Percentiles rank a stretch among this genome's conserved stretches.
Evolutionary conservation across 306 rosid genomes (phyloP).

Genomic region (Castanea crenata): DNA sequence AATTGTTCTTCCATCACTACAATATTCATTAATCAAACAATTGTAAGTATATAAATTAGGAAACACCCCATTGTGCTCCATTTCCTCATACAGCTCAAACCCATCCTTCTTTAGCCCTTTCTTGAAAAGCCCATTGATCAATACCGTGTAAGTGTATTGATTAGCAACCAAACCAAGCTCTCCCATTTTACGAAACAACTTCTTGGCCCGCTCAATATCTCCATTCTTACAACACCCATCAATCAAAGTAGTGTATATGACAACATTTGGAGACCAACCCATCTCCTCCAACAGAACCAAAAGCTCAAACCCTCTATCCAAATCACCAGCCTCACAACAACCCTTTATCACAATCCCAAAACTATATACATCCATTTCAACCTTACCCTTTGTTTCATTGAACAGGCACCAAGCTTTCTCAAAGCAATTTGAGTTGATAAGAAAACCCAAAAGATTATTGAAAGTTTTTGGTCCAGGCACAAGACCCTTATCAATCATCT

Average conservation of each 20-base stretch:
- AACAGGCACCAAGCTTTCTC: conserved; percentile 56
- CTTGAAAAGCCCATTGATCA: conserved; percentile 75
- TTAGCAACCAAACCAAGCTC: conserved; percentile 55
- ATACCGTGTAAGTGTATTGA: conserved; percentile 64
- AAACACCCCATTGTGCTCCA: conserved; percentile 51
- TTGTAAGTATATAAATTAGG: conserved; percentile 58
- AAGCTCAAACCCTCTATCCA: conserved; percentile 56
- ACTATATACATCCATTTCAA: conserved; percentile 42
- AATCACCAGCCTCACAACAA: conserved; percentile 29
- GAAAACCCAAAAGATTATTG: conserved; percentile 50
- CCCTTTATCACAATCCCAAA: no score
- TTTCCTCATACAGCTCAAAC: conserved; percentile 60
- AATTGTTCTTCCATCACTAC: conserved; percentile 44
- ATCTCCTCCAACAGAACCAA: conserved; percentile 42
- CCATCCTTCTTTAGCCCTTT: conserved; percentile 66
- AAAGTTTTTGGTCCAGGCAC: conserved; percentile 49
- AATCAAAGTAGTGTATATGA: conserved; percentile 66
- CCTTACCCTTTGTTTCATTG: conserved; percentile 32
- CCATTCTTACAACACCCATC: conserved; percentile 81
- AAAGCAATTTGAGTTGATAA: conserved; percentile 41
- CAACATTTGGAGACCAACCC: conserved; percentile 61
- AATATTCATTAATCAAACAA: conserved; percentile 51
- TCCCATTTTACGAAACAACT: conserved; percentile 62
- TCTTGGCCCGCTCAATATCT: conserved; percentile 54
- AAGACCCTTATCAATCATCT: conserved; percentile 44